Conservation (phyloP, 164 flowering plant species). For the Vitis vinifera region DNA sequence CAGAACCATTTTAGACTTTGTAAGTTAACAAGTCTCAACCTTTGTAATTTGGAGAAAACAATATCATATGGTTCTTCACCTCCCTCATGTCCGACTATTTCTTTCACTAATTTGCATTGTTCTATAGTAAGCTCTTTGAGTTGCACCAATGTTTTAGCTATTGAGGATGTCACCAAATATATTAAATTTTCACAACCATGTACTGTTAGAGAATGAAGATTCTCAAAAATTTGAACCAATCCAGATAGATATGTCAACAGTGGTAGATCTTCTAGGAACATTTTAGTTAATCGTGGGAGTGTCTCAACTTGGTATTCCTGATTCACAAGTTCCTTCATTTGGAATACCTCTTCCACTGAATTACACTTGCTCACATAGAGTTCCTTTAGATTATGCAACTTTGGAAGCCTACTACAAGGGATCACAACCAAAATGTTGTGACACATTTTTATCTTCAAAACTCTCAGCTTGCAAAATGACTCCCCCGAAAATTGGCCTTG, state of each 20-base stretch:
- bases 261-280: no score
- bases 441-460: not conserved
- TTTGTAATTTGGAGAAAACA: not conserved
- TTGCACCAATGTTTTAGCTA: not conserved
- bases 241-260: no score
- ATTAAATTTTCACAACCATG: not conserved
- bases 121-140: slow-evolving; percentile 9
- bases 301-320: no score
- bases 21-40: not conserved
- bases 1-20: slow-evolving; percentile 1
- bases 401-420: no score
- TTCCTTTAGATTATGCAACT: no score
- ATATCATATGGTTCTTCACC: not conserved
- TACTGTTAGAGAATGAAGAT: slow-evolving; percentile 4
- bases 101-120: not conserved
- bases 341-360: no score
- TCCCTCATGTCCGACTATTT: not conserved
- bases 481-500: not conserved
- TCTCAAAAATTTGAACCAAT: not conserved
- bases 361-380: no score
- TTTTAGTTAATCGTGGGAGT: no score
- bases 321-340: no score
- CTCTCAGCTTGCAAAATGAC: not conserved
- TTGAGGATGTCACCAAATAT: slow-evolving; percentile 3
- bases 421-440: no score